Evolutionary conservation across 805 yeast species (phyloP).

Genomic region (Cyberlindnera saturnus): DNA sequence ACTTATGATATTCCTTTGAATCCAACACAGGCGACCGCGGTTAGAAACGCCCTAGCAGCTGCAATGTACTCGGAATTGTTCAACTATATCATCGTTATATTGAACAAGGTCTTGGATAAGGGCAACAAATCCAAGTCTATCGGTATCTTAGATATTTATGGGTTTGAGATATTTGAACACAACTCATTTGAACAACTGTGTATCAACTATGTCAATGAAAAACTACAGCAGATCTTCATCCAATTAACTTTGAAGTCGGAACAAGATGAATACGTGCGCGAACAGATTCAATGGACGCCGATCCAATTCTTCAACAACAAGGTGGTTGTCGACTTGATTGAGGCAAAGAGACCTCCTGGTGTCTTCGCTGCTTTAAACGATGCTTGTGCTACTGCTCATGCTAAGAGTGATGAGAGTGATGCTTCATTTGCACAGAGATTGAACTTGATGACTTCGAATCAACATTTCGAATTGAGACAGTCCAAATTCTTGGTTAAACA

Average conservation of each 20-base stretch:
- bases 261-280: conserved; percentile 95
- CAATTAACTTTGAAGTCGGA: conserved; percentile 94
- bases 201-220: conserved; percentile 93
- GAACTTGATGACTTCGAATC: conserved; percentile 73
- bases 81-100: conserved; percentile 94
- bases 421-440: conserved; percentile 91
- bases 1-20: conserved; percentile 93
- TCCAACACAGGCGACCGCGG: conserved; percentile 88
- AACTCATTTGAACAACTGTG: conserved; percentile 94
- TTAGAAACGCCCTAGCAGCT: conserved; percentile 90
- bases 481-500: conserved; percentile 87
- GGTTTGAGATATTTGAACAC: conserved; percentile 92
- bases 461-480: conserved; percentile 85
- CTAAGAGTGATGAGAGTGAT: conserved; percentile 94
- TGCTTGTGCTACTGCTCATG: conserved; percentile 97
- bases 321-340: conserved; percentile 94
- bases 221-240: conserved; percentile 92
- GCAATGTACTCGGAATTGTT: conserved; percentile 88
- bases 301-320: conserved; percentile 94
- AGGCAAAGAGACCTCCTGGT: conserved; percentile 92
- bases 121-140: conserved; percentile 53
- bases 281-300: conserved; percentile 95
- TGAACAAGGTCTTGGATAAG: conserved; percentile 65
- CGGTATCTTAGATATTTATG: conserved; percentile 93
- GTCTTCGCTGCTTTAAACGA: conserved; percentile 94